These are phyloP conservation scores for Chalara sp. DNA, from an alignment of 2,329 filamentous ascomycete genomes.

Conservation along the genomic window DNA sequence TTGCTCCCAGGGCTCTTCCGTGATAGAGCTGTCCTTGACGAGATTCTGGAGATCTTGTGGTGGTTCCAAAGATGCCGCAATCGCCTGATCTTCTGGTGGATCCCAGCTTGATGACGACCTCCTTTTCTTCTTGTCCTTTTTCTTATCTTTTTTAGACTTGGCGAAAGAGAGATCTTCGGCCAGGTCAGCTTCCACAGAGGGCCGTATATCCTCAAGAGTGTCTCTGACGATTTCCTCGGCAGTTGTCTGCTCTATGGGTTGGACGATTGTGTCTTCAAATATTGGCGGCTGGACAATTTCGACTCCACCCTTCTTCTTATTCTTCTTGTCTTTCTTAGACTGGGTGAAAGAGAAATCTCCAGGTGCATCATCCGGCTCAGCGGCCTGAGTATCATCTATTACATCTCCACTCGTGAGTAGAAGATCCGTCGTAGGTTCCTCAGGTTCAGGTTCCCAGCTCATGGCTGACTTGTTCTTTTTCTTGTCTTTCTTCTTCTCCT, in stretches of 20 bases:
- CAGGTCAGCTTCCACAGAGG: background rate
- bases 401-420: background rate
- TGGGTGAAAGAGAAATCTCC: conserved; percentile 6
- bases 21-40: too few relatives aligned
- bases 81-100: conserved; percentile 12
- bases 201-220: background rate
- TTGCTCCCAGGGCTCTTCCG: too few relatives aligned
- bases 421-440: background rate
- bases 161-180: conserved; percentile 5
- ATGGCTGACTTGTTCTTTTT: background rate
- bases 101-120: conserved; percentile 9
- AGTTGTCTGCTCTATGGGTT: too few relatives aligned
- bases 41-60: too few relatives aligned
- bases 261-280: too few relatives aligned
- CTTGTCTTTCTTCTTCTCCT: background rate
- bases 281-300: background rate
- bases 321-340: conserved; percentile 18
- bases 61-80: too few relatives aligned
- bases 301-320: conserved; percentile 13
- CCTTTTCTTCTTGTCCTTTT: conserved; percentile 16
- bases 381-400: background rate
- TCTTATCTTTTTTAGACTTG: conserved; percentile 16
- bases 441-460: conserved; percentile 5
- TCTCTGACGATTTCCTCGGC: background rate
- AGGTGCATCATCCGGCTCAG: background rate